These are phyloP conservation scores for Alternaria alternata DNA, from an alignment of 2,329 filamentous ascomycete species.

Conservation along the genomic window DNA sequence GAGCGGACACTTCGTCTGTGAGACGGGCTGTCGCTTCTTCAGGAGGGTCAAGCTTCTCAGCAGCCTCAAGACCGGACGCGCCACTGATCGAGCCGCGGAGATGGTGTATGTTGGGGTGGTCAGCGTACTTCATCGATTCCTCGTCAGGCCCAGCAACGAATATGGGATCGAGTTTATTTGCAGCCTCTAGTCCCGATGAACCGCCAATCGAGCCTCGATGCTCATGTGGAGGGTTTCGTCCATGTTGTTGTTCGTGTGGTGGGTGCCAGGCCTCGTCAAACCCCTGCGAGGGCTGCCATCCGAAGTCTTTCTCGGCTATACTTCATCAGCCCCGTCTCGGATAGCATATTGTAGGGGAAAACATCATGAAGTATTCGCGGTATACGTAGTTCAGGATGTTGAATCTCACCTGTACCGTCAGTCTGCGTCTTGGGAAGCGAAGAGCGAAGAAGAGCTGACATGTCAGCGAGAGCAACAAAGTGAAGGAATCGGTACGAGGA, in stretches of 20 bases:
- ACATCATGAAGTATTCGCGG: not conserved
- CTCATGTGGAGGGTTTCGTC: slow-evolving; percentile 9
- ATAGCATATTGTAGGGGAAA: not conserved
- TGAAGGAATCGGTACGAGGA: not conserved
- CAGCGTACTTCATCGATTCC: slow-evolving; percentile 16
- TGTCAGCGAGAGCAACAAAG: slow-evolving; percentile 11
- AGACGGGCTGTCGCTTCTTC: not conserved
- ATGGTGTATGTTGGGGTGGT: slow-evolving; percentile 14
- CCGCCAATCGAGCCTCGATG: slow-evolving; percentile 26
- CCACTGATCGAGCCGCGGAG: slow-evolving; percentile 20
- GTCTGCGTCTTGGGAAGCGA: slow-evolving; percentile 1
- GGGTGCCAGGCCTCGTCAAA: slow-evolving; percentile 5
- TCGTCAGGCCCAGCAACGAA: slow-evolving; percentile 10
- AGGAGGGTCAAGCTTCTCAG: slow-evolving; percentile 22
- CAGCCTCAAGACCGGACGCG: slow-evolving; percentile 11
- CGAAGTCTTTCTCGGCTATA: slow-evolving; percentile 2
- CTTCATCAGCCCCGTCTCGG: not conserved
- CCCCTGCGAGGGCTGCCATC: slow-evolving; percentile 9
- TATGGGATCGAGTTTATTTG: slow-evolving; percentile 25
- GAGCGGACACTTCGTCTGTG: not conserved
- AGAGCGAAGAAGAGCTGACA: slow-evolving; percentile 4
- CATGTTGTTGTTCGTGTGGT: slow-evolving; percentile 7
- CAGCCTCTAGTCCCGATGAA: slow-evolving; percentile 14
- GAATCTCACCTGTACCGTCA: slow-evolving; percentile 19
- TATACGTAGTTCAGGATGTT: not conserved